Conservation (phyloP, 1,139 yeast species). For the Suhomyces ambrosiae region DNA sequence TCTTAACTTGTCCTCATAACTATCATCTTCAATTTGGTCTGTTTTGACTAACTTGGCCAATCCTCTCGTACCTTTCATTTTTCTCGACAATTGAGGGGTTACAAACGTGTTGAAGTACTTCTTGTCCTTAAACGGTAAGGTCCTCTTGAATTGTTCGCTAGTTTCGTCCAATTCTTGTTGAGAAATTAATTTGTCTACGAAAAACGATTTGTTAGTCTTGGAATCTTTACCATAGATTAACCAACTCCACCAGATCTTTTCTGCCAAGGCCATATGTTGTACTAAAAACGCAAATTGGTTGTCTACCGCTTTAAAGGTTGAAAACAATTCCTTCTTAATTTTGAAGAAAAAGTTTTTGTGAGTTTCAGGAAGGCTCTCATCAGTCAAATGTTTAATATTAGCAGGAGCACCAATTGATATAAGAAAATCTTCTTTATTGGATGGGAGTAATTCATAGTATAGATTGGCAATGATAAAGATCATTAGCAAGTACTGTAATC, state of each 20-base stretch:
- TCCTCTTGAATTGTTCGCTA: slow-evolving; percentile 20
- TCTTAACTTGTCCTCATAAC: slow-evolving; percentile 13
- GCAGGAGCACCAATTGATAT: slow-evolving; percentile 27
- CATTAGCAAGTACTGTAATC: slow-evolving; percentile 36
- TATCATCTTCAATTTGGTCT: slow-evolving; percentile 3
- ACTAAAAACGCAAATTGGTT: slow-evolving; percentile 30
- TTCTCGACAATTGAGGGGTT: slow-evolving; percentile 47
- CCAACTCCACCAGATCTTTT: slow-evolving; percentile 48
- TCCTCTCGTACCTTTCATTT: slow-evolving; percentile 42
- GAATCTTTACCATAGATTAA: slow-evolving; percentile 42
- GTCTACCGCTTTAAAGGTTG: slow-evolving; percentile 27
- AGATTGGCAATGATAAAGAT: slow-evolving; percentile 35
- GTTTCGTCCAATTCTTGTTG: slow-evolving; percentile 25
- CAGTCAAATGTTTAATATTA: slow-evolving; percentile 40
- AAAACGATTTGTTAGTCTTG: slow-evolving; percentile 32
- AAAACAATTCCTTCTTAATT: slow-evolving; percentile 32
- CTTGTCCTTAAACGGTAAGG: slow-evolving; percentile 35
- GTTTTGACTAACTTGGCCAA: slow-evolving; percentile 22
- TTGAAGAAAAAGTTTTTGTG: slow-evolving; percentile 25
- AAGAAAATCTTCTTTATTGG: slow-evolving; percentile 29
- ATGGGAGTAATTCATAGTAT: slow-evolving; percentile 31
- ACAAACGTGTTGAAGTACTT: slow-evolving; percentile 46
- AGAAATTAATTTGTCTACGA: slow-evolving; percentile 26
- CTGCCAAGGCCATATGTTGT: slow-evolving; percentile 31
- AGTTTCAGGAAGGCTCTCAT: slow-evolving; percentile 33